Evolutionary conservation across 768 basidiomycete genomes (phyloP).

Genomic region (Cytidiella melzeri): DNA sequence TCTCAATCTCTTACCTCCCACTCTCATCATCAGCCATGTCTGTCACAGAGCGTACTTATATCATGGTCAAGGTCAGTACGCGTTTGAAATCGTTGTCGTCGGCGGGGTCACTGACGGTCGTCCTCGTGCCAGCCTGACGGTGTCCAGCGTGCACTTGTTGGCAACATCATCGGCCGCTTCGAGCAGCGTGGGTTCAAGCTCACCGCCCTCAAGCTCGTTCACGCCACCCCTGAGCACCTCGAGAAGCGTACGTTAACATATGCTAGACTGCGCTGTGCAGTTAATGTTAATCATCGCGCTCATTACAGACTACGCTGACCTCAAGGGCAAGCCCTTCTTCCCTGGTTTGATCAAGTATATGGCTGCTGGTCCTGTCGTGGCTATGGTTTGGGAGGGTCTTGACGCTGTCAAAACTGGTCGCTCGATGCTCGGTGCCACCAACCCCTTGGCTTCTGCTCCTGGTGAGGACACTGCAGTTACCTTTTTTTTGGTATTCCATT

Average conservation of each 20-base stretch:
- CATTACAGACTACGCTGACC: constrained; percentile 85
- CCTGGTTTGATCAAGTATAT: constrained; percentile 95
- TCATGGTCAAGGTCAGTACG: constrained; percentile 90
- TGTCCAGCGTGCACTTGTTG: constrained; percentile 93
- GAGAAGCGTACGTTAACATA: constrained; percentile 60
- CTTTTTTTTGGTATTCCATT: background rate
- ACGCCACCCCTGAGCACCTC: constrained; percentile 76
- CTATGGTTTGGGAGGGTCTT: constrained; percentile 93
- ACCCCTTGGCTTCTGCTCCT: constrained; percentile 84
- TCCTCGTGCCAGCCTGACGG: constrained; percentile 77
- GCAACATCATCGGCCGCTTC: constrained; percentile 93
- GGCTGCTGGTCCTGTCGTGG: constrained; percentile 92
- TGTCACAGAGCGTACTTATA: constrained; percentile 85
- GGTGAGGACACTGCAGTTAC: constrained; percentile 42
- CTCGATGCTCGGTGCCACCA: constrained; percentile 92
- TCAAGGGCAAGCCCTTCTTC: constrained; percentile 94
- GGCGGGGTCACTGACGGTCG: constrained; percentile 1
- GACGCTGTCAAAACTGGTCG: constrained; percentile 95
- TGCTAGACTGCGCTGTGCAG: background rate
- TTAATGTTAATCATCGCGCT: background rate
- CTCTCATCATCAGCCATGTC: constrained; percentile 46
- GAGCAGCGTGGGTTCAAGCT: constrained; percentile 99
- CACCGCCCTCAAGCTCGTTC: constrained; percentile 86
- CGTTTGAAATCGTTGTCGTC: constrained; percentile 1
- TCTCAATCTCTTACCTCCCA: constrained; percentile 13